These are phyloP conservation scores for Trichoderma hamatum DNA, from an alignment of 2,329 filamentous ascomycete species.

Conservation along the genomic window DNA sequence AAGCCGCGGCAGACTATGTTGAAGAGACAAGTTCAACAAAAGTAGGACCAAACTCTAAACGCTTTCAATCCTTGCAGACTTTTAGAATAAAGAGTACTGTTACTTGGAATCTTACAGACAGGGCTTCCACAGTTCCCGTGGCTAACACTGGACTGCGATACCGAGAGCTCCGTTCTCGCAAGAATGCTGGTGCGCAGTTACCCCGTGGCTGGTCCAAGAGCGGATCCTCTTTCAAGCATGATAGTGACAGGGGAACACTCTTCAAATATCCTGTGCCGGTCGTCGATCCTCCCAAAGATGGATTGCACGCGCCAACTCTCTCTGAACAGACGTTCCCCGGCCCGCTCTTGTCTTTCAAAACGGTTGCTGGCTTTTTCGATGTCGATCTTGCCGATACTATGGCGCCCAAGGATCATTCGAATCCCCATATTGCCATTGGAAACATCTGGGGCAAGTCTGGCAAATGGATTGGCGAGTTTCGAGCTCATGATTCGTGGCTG, in stretches of 20 bases:
- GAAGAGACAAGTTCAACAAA: conserved; percentile 42
- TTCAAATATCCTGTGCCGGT: conserved; percentile 50
- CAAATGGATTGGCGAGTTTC: conserved; percentile 47
- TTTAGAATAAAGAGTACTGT: conserved; percentile 46
- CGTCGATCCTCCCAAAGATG: conserved; percentile 38
- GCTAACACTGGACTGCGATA: conserved; percentile 44
- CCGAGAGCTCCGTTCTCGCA: conserved; percentile 44
- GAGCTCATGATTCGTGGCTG: conserved; percentile 51
- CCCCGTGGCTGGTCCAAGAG: conserved; percentile 47
- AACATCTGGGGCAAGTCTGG: conserved; percentile 45
- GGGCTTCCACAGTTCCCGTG: conserved; percentile 40
- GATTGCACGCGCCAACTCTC: conserved; percentile 37
- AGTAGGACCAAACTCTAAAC: conserved; percentile 39
- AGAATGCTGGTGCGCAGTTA: conserved; percentile 37
- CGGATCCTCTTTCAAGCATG: conserved; percentile 44
- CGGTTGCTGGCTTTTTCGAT: conserved; percentile 45
- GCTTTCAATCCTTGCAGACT: conserved; percentile 43
- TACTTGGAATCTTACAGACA: conserved; percentile 47
- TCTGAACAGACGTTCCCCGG: conserved; percentile 43
- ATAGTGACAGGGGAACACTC: conserved; percentile 44
- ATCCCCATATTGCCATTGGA: conserved; percentile 48
- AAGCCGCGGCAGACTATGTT: conserved; percentile 49
- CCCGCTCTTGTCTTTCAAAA: conserved; percentile 46
- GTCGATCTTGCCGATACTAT: conserved; percentile 46
- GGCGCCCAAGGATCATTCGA: conserved; percentile 40